Percentiles rank a stretch among this genome's conserved stretches.
Conservation (phyloP, 345 rosid species). For the Pistacia vera region DNA sequence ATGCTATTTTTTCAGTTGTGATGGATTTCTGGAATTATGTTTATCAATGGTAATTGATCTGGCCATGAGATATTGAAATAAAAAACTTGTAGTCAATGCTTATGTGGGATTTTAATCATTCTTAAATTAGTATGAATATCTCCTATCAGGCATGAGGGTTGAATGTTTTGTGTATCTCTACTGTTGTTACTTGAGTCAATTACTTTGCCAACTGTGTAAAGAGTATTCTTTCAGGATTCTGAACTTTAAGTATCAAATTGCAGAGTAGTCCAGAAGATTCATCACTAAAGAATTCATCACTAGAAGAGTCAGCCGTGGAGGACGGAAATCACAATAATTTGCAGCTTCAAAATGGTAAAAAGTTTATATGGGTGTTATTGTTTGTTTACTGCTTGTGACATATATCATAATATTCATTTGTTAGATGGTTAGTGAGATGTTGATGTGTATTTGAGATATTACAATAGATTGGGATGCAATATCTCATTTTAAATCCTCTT, state of each 20-base stretch:
- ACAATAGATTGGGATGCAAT: not conserved
- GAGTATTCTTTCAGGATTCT: slow-evolving; percentile 7
- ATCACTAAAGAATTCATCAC: slow-evolving; percentile 17
- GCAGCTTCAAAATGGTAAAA: slow-evolving; percentile 45
- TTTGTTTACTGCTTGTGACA: not conserved
- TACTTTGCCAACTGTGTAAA: not conserved
- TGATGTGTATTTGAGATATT: not conserved
- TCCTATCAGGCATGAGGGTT: not conserved
- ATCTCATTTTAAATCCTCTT: slow-evolving; percentile 17
- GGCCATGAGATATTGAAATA: not conserved
- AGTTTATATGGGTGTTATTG: not conserved
- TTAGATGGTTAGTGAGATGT: not conserved
- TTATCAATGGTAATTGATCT: not conserved
- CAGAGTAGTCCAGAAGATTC: slow-evolving; percentile 44
- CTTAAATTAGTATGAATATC: not conserved
- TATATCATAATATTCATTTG: not conserved
- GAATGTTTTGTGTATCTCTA: not conserved
- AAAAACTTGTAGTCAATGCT: not conserved
- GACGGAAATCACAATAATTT: slow-evolving; percentile 28
- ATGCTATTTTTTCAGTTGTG: too few relatives aligned
- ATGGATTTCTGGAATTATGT: not conserved
- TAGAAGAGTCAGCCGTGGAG: slow-evolving; percentile 28
- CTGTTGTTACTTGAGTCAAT: not conserved
- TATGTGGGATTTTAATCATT: not conserved
- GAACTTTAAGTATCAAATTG: slow-evolving; percentile 20